Evolutionary conservation across 306 rosid species (phyloP).

Genomic region (Fragaria ananassa): DNA sequence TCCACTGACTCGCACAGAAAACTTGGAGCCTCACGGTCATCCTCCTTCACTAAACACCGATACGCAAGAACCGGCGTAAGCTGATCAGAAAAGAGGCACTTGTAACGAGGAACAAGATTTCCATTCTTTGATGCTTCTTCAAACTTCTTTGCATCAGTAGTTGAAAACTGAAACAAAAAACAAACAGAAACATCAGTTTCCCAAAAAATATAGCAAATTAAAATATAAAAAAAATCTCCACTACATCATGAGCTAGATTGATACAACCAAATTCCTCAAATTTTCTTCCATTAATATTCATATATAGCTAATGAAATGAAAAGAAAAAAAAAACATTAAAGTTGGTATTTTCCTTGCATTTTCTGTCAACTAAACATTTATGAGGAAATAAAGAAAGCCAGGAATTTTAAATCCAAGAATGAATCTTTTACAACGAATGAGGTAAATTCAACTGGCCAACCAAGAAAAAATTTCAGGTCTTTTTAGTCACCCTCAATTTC

Average conservation of each 20-base stretch:
- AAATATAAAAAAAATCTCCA: not conserved
- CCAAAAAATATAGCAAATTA: not conserved
- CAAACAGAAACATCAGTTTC: not conserved
- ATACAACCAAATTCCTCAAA: not conserved
- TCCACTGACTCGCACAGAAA: conserved; percentile 84
- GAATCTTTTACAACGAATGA: not conserved
- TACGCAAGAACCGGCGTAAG: conserved; percentile 77
- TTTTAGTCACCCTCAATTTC: not conserved
- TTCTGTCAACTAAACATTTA: not conserved
- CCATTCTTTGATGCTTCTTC: conserved; percentile 52
- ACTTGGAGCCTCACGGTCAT: conserved; percentile 75
- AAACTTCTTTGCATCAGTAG: conserved; percentile 39
- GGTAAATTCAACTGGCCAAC: not conserved
- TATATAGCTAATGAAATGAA: not conserved
- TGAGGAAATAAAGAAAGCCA: not conserved
- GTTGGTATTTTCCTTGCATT: not conserved
- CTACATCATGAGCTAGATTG: conserved; percentile 5
- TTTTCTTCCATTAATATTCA: not conserved
- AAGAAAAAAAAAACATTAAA: not conserved
- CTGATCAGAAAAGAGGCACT: conserved; percentile 69
- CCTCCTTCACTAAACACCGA: conserved; percentile 61
- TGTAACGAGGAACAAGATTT: conserved; percentile 60
- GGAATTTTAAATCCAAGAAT: not conserved
- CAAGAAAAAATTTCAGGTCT: not conserved
- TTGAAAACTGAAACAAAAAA: conserved; percentile 23